A percentile compares a stretch with the other conserved stretches of the same genome.
These are phyloP conservation scores for Saccharomyces pastorianus DNA, from an alignment of 1,139 yeast species.

Conservation along the genomic window DNA sequence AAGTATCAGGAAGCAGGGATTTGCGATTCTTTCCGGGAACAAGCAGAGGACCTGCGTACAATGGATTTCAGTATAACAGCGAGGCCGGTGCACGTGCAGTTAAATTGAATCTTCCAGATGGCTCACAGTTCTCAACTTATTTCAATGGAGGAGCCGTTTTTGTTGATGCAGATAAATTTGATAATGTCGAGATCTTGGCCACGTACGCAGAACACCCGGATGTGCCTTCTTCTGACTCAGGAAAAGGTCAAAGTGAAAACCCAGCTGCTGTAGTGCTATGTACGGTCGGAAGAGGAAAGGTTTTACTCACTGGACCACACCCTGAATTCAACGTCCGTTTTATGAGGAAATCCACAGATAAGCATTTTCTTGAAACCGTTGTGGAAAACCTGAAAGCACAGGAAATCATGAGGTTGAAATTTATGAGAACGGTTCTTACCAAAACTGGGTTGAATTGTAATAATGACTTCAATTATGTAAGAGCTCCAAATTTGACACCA, in stretches of 20 bases:
- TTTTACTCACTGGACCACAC: constrained; percentile 76
- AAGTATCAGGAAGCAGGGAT: constrained; percentile 81
- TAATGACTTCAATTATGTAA: constrained; percentile 40
- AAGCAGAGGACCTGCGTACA: constrained; percentile 71
- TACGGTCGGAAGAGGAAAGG: constrained; percentile 66
- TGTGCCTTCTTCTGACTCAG: constrained; percentile 34
- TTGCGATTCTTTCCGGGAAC: constrained; percentile 73
- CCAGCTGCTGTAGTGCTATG: constrained; percentile 68
- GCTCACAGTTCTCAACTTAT: constrained; percentile 27
- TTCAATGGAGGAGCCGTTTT: constrained; percentile 89
- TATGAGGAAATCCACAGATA: constrained; percentile 34
- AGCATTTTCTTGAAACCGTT: constrained; percentile 33
- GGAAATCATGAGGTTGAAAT: constrained; percentile 44
- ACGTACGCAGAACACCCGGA: constrained; percentile 43
- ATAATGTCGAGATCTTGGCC: constrained; percentile 65
- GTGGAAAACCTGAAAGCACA: constrained; percentile 37
- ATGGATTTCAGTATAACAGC: constrained; percentile 71
- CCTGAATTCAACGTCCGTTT: constrained; percentile 71
- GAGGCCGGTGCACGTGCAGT: constrained; percentile 70
- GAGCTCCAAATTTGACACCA: constrained; percentile 68
- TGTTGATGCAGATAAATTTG: constrained; percentile 56
- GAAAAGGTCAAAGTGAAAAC: constrained; percentile 26
- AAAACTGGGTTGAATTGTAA: constrained; percentile 59
- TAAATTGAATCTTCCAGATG: constrained; percentile 37
- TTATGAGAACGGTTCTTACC: constrained; percentile 47